Base-by-base conservation (phyloP, 257 asterid genomes). In the Avicennia marina region DNA sequence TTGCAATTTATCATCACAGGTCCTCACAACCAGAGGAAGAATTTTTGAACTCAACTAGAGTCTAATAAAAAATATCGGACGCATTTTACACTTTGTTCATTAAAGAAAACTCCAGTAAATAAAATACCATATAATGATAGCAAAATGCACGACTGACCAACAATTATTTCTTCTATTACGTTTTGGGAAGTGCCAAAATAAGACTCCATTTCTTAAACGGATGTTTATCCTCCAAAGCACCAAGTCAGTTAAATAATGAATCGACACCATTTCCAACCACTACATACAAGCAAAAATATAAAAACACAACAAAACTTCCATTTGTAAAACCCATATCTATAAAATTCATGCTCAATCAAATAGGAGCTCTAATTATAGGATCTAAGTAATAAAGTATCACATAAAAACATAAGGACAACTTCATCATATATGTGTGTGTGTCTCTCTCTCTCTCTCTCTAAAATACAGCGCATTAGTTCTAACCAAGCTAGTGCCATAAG, bases 401-500 rank as follows among this genome's bases (percentile, higher is more conserved):
- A 62, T 11, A 52, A n/a, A 60, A 27, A 46, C 32, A 26, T 42
- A 62, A 40, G 13, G 15, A 42, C 53, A 31, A 52, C 55, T 29
- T 20, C 50, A 57, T 58, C 44, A 26, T 29, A 62, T 12, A 58
- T 46, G 33, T 19, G 47, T 11, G 9, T 56, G 18, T 29, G n/a
- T n/a, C n/a, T n/a, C n/a, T n/a, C n/a, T n/a, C n/a, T n/a, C n/a
- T n/a, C n/a, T n/a, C n/a, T n/a, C n/a, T 16, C 64, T 22, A 58
- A 39, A 22, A 40, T 36, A 44, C 12, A 41, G 53, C 31, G 58
- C 34, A 26, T 15, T 15, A 21, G 31, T 67, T 53, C 78, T 73
- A 78, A 88, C 99, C 99, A 89, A 72, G 76, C 95, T 68, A 65
- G 91, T 77, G 49, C 97, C 99, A n/a, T 82, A 89, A 31, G 91